Percentiles rank a stretch among this genome's conserved stretches.
Evolutionary conservation across 75 land plant genomes (phyloP).

Genomic region (Pinus tabuliformis): DNA sequence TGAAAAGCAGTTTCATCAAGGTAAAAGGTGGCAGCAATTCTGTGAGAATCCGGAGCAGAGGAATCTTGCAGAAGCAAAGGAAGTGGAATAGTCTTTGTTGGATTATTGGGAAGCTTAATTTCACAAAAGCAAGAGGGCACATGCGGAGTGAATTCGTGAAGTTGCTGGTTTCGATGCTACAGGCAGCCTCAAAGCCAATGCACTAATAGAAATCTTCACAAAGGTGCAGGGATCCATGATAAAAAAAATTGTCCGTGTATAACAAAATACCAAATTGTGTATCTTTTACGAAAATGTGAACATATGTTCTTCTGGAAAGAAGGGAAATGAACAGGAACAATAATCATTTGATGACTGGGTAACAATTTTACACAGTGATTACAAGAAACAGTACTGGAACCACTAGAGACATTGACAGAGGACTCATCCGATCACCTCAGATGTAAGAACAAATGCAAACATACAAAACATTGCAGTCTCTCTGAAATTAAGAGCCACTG

Average conservation of each 20-base stretch:
- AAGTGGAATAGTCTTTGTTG: slow-evolving; percentile 55
- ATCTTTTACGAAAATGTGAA: background rate
- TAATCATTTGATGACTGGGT: background rate
- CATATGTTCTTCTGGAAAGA: background rate
- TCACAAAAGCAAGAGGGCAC: slow-evolving; percentile 69
- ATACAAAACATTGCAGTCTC: background rate
- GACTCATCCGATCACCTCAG: background rate
- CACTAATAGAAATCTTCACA: slow-evolving; percentile 58
- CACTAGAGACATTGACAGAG: background rate
- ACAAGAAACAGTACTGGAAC: background rate
- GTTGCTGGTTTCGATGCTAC: slow-evolving; percentile 24
- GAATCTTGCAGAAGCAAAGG: slow-evolving; percentile 34
- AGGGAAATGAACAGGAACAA: background rate
- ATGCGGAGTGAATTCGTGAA: slow-evolving; percentile 37
- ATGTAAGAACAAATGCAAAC: slow-evolving; percentile 4
- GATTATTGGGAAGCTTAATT: slow-evolving; percentile 43
- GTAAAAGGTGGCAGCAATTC: slow-evolving; percentile 34
- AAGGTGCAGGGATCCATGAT: slow-evolving; percentile 87
- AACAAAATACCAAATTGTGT: background rate
- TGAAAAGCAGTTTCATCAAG: slow-evolving; percentile 32
- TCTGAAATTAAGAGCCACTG: background rate
- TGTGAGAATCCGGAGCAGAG: slow-evolving; percentile 9
- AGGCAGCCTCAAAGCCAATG: slow-evolving; percentile 63
- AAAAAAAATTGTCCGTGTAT: background rate
- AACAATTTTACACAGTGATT: background rate